Evolutionary conservation across 352 stramenopile species (phyloP).

Genomic region (Blastocystis sp.): DNA sequence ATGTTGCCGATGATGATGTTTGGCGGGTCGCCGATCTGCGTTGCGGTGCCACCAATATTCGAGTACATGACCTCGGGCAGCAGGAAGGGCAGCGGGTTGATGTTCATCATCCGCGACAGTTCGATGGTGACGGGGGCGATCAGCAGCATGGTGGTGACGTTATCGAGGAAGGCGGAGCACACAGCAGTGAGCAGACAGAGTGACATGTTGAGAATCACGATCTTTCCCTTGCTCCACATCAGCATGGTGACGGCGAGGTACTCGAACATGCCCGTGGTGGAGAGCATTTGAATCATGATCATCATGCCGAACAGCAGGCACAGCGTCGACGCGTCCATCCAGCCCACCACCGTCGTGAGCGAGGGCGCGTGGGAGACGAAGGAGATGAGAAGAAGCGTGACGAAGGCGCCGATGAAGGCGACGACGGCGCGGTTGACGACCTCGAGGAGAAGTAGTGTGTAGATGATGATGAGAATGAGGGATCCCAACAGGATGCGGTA

Average conservation of each 20-base stretch:
- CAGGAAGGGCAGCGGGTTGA: slow-evolving; percentile 78
- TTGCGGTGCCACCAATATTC: slow-evolving; percentile 79
- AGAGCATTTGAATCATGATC: slow-evolving; percentile 79
- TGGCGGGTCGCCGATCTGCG: slow-evolving; percentile 78
- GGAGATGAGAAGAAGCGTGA: slow-evolving; percentile 78
- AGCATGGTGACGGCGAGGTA: slow-evolving; percentile 78
- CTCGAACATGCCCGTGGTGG: slow-evolving; percentile 79
- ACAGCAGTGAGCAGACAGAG: slow-evolving; percentile 77
- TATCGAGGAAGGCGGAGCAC: slow-evolving; percentile 78
- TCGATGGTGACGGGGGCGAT: slow-evolving; percentile 80
- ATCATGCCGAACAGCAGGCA: slow-evolving; percentile 80
- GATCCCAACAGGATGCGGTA: slow-evolving; percentile 71
- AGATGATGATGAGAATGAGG: slow-evolving; percentile 78
- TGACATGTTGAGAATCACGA: slow-evolving; percentile 75
- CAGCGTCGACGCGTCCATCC: slow-evolving; percentile 76
- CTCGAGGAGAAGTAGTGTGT: slow-evolving; percentile 78
- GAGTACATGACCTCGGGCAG: slow-evolving; percentile 78
- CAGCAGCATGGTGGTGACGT: slow-evolving; percentile 80
- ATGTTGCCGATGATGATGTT: slow-evolving; percentile 81
- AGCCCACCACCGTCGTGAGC: slow-evolving; percentile 75
- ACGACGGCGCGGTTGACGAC: slow-evolving; percentile 79
- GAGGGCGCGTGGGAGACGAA: slow-evolving; percentile 76
- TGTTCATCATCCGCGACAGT: slow-evolving; percentile 78
- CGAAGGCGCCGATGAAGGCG: slow-evolving; percentile 78
- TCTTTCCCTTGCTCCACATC: slow-evolving; percentile 76